Percentiles rank a stretch among this genome's conserved stretches.
Evolutionary conservation across 2,329 filamentous ascomycete genomes (phyloP).

Genomic region (Dothidotthia symphoricarpi): DNA sequence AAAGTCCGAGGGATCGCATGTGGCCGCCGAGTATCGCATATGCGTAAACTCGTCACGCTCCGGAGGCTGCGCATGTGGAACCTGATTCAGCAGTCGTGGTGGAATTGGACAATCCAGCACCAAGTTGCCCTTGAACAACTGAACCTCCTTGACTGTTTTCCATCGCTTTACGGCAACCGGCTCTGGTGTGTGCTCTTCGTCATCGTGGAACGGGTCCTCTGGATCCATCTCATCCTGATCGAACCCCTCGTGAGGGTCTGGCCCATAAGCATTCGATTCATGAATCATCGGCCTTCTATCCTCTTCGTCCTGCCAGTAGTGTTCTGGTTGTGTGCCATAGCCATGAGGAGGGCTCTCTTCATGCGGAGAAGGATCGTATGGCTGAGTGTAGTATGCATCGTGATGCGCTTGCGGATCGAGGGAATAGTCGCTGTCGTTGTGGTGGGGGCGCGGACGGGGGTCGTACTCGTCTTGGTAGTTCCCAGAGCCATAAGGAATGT

Average conservation of each 20-base stretch:
- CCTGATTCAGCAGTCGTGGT: constrained; percentile 79
- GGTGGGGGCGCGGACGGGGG: constrained; percentile 50
- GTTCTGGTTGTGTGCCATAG: constrained; percentile 51
- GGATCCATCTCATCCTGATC: constrained; percentile 46
- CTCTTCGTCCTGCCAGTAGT: constrained; percentile 66
- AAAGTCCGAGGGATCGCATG: constrained; percentile 87
- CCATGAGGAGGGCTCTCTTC: constrained; percentile 56
- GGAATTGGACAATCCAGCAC: constrained; percentile 96
- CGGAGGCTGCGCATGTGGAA: constrained; percentile 73
- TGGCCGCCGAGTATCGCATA: constrained; percentile 92
- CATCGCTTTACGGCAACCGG: constrained; percentile 74
- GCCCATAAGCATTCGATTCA: constrained; percentile 60
- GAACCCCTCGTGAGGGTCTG: constrained; percentile 53
- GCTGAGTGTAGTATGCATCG: constrained; percentile 80
- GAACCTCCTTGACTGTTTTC: constrained; percentile 99
- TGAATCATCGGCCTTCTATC: constrained; percentile 75
- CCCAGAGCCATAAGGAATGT: constrained; percentile 65
- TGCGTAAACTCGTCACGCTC: constrained; percentile 86
- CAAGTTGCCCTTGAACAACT: constrained; percentile 92
- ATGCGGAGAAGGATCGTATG: constrained; percentile 69
- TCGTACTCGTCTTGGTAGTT: constrained; percentile 56
- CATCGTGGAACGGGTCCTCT: constrained; percentile 41
- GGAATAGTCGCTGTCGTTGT: constrained; percentile 62
- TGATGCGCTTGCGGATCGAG: constrained; percentile 83
- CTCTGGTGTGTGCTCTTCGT: constrained; percentile 50